Evolutionary conservation across 2,329 filamentous ascomycete species (phyloP).

Genomic region (Cladosporium sp.): DNA sequence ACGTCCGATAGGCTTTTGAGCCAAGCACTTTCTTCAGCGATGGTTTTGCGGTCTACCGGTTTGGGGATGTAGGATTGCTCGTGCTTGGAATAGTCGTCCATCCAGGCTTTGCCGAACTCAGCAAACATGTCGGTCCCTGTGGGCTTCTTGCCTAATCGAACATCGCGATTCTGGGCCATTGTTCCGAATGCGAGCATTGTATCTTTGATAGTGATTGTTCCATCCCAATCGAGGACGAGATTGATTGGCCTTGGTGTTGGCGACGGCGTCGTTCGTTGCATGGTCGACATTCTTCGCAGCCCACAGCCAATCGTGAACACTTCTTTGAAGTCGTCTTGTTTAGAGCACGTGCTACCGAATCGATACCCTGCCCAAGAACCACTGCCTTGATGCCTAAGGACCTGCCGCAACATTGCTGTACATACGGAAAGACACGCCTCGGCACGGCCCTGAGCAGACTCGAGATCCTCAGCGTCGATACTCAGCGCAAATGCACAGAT

Average conservation of each 20-base stretch:
- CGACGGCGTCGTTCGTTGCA: background rate
- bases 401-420: too few species aligned
- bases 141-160: slow-evolving; percentile 20
- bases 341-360: too few species aligned
- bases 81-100: slow-evolving; percentile 34
- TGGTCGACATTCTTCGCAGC: too few species aligned
- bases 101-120: slow-evolving; percentile 35
- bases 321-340: too few species aligned
- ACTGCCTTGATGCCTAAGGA: too few species aligned
- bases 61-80: slow-evolving; percentile 26
- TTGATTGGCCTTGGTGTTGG: background rate
- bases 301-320: too few species aligned
- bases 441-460: too few species aligned
- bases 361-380: too few species aligned
- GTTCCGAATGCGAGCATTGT: slow-evolving; percentile 38
- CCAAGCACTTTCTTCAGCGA: slow-evolving; percentile 33
- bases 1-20: slow-evolving; percentile 32
- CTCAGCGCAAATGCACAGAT: too few species aligned
- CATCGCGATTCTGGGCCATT: slow-evolving; percentile 28
- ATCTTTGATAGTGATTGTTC: slow-evolving; percentile 40
- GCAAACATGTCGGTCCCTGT: slow-evolving; percentile 24
- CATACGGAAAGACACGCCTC: too few species aligned
- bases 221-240: slow-evolving; percentile 44
- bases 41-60: slow-evolving; percentile 24
- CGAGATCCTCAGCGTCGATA: too few species aligned